These are phyloP conservation scores for Botrytis fragariae DNA, from an alignment of 2,329 filamentous ascomycete species.

Conservation along the genomic window DNA sequence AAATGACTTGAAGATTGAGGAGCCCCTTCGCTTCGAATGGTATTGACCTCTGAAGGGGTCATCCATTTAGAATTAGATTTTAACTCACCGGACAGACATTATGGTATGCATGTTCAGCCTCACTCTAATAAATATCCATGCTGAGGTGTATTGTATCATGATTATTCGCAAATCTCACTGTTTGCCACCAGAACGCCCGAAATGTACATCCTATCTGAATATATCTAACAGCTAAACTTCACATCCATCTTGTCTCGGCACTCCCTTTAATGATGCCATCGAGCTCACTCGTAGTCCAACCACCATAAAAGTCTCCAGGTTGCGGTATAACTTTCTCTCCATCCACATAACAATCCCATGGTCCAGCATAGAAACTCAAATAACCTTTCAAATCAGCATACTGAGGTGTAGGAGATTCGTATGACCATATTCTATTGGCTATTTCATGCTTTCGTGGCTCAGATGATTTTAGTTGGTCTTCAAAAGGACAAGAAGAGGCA, in stretches of 20 bases:
- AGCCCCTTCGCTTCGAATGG: neutral
- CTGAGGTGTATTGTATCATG: neutral
- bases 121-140: neutral
- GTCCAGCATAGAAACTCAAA: constrained; percentile 58
- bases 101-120: neutral
- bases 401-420: constrained; percentile 50
- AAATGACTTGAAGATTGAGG: neutral
- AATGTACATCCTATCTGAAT: neutral
- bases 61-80: neutral
- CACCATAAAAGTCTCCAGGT: constrained; percentile 62
- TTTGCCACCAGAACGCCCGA: neutral
- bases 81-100: neutral
- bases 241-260: constrained; percentile 32
- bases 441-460: constrained; percentile 39
- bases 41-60: neutral
- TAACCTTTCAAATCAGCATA: constrained; percentile 55
- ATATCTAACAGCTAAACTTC: neutral
- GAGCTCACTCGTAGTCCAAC: constrained; percentile 61
- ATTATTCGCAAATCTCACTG: neutral
- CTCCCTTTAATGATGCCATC: constrained; percentile 50
- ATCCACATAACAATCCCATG: constrained; percentile 62
- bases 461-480: neutral
- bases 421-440: constrained; percentile 57
- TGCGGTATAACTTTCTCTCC: constrained; percentile 58
- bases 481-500: neutral